Evolutionary conservation across 1,284 basidiomycete species (phyloP).

Genomic region (Cryptococcus wingfieldii): DNA sequence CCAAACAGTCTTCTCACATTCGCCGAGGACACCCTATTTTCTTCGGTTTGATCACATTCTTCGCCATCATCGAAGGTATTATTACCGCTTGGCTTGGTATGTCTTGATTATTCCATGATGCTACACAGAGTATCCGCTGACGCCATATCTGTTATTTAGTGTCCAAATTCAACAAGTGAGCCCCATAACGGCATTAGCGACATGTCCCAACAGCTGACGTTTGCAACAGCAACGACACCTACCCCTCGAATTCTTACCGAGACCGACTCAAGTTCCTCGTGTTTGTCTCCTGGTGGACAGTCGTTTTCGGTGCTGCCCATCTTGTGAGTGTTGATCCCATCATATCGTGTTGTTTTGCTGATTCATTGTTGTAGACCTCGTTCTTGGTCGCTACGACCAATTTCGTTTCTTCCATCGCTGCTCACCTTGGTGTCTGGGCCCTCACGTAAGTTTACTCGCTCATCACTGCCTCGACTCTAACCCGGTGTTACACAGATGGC

Average conservation of each 20-base stretch:
- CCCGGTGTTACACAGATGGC: constrained; percentile 31
- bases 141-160: neutral
- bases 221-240: constrained; percentile 23
- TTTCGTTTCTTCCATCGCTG: constrained; percentile 41
- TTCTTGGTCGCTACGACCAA: constrained; percentile 35
- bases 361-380: constrained; percentile 12
- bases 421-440: constrained; percentile 40
- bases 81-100: constrained; percentile 41
- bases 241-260: constrained; percentile 35
- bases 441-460: constrained; percentile 36
- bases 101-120: neutral
- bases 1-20: constrained; percentile 26
- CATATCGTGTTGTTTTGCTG: neutral
- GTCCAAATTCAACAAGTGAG: neutral
- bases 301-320: constrained; percentile 43
- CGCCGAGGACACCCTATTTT: constrained; percentile 42
- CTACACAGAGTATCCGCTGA: neutral
- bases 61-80: constrained; percentile 43
- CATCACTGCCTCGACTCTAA: neutral
- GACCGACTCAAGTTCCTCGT: constrained; percentile 46
- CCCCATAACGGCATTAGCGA: too few species aligned
- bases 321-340: constrained; percentile 15
- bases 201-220: too few species aligned
- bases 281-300: constrained; percentile 50
- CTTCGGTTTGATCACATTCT: constrained; percentile 39